A percentile compares a stretch with the other conserved stretches of the same genome.
These are phyloP conservation scores for Thuidium tamariscinum DNA, from an alignment of 225 moss, liverwort and hornwort genomes.

Conservation along the genomic window DNA sequence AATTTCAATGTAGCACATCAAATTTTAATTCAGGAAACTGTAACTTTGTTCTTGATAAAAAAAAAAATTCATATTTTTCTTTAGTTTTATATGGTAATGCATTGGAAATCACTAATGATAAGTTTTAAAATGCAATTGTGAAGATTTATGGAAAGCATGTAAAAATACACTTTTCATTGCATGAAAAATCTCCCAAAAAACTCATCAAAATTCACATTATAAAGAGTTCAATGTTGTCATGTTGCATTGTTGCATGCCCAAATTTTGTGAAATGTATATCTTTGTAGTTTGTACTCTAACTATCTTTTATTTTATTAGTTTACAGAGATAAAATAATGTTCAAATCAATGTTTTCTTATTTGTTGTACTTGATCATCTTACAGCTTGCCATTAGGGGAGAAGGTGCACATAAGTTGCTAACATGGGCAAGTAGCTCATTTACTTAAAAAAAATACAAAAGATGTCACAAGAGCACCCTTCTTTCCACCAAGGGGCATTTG, in stretches of 20 bases:
- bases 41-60: not conserved
- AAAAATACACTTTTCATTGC: rapidly evolving
- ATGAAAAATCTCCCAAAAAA: rapidly evolving
- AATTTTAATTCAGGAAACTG: not conserved
- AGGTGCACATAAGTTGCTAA: rapidly evolving
- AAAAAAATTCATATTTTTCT: no score
- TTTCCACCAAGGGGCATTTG: rapidly evolving
- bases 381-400: no score
- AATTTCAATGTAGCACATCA: not conserved
- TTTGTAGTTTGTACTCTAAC: not conserved
- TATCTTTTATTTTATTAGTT: not conserved
- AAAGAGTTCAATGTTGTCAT: not conserved
- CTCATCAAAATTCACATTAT: not conserved
- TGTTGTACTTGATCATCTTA: no score
- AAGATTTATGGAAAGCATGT: not conserved
- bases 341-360: no score
- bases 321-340: no score
- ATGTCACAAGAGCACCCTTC: rapidly evolving
- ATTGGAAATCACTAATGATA: not conserved
- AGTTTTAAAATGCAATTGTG: no score
- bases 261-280: not conserved
- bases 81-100: not conserved
- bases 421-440: not conserved
- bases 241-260: not conserved
- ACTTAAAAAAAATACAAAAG: not conserved